Evolutionary conservation across 2,329 filamentous ascomycete genomes (phyloP), one percentile per base, ranked within the genome.

Genomic region (Hirsutella thompsonii): DNA sequence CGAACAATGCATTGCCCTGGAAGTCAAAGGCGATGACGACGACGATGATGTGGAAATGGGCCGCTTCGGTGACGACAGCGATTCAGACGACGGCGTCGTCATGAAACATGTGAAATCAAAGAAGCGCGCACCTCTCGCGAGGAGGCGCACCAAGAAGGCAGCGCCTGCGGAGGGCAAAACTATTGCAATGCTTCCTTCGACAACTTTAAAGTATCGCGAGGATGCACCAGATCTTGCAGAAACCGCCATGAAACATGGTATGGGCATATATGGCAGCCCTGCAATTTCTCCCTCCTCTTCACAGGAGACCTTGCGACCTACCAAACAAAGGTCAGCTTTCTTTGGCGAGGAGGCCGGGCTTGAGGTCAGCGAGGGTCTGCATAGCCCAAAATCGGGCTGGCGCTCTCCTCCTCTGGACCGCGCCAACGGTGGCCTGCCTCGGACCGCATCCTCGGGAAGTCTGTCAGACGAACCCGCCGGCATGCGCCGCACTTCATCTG

Each of bases 1-100:
- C 2, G 81, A 89, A 57, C 90, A 96, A 58, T 95, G 89, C 58
- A 95, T 95, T 48, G 92, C 92, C 8, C 77, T 98, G 26, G 89
- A 96, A 28, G 73, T 79, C 51, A 93, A 93, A 63, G 79, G 84
- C 47, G 81, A 81, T 20, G 82, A 89, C 37, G 78, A 83, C 37
- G 78, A 83, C 21, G 79, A 86, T 40, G 78, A 83, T 10, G 71
- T 81, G 11, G 72, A 78, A 20, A 62, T 69, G 4, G 72, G 72
- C 29, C 51, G 44, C 4, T 68, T 63, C 44, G 68, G 67, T 34
- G 73, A 77, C 40, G 75, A 79, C 47, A 78, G 74, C 46, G 81
- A 79, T 44, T 85, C 83, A 1, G 83, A 90, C 43, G 84, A 89
- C 50, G 81, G 78, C 14, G 71, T 93, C 43, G 86, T 92, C 75